A percentile compares a stretch with the other conserved stretches of the same genome.
Conservation (phyloP, 306 rosid species). For the Castanospermum australe region DNA sequence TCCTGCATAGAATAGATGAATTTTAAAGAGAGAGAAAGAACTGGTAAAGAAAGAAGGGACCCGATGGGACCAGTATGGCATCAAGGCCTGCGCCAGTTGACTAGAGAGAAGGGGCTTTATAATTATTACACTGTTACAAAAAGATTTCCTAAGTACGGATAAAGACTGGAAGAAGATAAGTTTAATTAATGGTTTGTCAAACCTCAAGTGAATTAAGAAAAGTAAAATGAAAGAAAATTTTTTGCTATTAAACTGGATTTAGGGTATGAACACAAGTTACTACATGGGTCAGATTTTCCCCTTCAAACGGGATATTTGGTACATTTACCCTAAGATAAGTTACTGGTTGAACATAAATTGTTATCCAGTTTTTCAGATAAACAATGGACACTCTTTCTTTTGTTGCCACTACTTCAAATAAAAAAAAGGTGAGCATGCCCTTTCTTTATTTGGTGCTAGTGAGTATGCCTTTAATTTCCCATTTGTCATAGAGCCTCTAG, state of each 20-base stretch:
- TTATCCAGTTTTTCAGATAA: neutral
- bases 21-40: neutral
- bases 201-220: neutral
- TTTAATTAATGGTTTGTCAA: neutral
- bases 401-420: neutral
- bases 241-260: neutral
- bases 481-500: neutral
- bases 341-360: neutral
- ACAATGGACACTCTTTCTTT: neutral
- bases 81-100: neutral
- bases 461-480: neutral
- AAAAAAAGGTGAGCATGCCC: too few species aligned
- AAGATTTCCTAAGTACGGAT: neutral
- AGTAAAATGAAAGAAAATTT: neutral
- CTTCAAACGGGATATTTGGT: neutral
- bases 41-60: neutral
- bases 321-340: neutral
- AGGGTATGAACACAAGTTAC: neutral
- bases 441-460: too few species aligned
- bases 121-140: neutral
- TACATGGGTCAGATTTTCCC: neutral
- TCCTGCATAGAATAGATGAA: neutral
- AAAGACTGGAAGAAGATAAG: neutral
- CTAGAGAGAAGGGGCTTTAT: neutral
- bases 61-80: neutral